These are phyloP conservation scores for Colletotrichum sp. DNA, from an alignment of 2,329 filamentous ascomycete genomes.

Conservation along the genomic window DNA sequence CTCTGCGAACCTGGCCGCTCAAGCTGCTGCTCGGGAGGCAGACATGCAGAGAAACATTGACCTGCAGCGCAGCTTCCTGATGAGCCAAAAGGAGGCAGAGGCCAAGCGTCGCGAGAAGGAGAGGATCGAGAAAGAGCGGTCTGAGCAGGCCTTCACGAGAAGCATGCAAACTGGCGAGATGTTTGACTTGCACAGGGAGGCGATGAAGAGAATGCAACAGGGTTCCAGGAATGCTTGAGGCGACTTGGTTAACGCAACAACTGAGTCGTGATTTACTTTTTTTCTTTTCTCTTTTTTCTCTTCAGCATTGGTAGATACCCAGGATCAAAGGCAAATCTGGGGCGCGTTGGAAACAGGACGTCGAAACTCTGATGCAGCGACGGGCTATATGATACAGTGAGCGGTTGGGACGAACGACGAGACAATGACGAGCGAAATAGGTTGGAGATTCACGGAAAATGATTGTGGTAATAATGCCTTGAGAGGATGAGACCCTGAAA, in stretches of 20 bases:
- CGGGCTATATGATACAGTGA: neutral
- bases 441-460: neutral
- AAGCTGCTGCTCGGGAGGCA: conserved; percentile 37
- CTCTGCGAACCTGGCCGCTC: conserved; percentile 27
- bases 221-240: conserved; percentile 36
- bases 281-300: neutral
- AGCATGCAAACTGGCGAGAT: conserved; percentile 79
- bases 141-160: conserved; percentile 71
- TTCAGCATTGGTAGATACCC: conserved; percentile 17
- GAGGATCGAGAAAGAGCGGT: conserved; percentile 60
- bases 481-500: neutral
- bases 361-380: neutral
- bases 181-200: conserved; percentile 78
- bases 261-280: neutral
- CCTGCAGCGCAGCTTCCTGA: conserved; percentile 58
- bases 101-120: conserved; percentile 64
- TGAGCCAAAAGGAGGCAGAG: conserved; percentile 68
- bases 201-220: conserved; percentile 79
- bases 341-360: conserved; percentile 4
- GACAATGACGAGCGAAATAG: neutral
- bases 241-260: neutral
- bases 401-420: neutral
- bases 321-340: neutral
- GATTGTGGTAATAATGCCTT: neutral
- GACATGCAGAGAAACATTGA: conserved; percentile 56